Percentiles rank a stretch among this genome's conserved stretches.
These are phyloP conservation scores for Aspergillus cejpii DNA, from an alignment of 2,329 filamentous ascomycete species.

Conservation along the genomic window DNA sequence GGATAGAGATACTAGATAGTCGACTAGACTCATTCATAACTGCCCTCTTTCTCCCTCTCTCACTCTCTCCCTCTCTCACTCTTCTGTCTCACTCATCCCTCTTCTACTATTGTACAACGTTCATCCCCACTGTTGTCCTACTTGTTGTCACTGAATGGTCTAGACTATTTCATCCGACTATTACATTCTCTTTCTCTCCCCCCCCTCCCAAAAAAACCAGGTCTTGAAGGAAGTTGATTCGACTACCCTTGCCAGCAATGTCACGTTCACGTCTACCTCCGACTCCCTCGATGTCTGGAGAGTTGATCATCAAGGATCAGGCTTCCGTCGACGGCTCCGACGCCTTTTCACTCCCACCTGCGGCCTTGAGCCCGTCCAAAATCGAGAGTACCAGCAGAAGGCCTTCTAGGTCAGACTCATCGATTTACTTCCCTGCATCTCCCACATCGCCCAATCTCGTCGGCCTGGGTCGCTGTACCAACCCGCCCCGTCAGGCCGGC, in stretches of 20 bases:
- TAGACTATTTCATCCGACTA: conserved; percentile 1
- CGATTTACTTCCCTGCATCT: conserved; percentile 27
- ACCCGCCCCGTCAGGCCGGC: conserved; percentile 26
- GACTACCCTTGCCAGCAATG: conserved; percentile 18
- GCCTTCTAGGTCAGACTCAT: conserved; percentile 27
- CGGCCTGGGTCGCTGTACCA: conserved; percentile 18
- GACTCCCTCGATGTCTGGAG: conserved; percentile 37
- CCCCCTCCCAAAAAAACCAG: not conserved
- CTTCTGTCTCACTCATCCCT: not conserved
- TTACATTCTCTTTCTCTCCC: not conserved
- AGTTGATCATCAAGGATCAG: conserved; percentile 34
- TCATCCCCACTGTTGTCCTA: conserved; percentile 7
- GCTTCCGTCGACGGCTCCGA: conserved; percentile 27
- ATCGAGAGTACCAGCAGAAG: conserved; percentile 20
- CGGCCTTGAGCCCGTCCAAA: conserved; percentile 28
- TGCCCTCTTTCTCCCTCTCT: not conserved
- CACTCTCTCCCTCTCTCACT: conserved; percentile 1
- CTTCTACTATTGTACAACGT: conserved; percentile 7
- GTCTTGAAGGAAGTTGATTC: not conserved
- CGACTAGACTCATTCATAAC: not conserved
- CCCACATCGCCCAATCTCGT: conserved; percentile 30
- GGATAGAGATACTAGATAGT: no score
- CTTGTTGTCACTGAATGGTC: not conserved
- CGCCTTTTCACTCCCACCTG: conserved; percentile 32
- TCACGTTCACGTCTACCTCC: conserved; percentile 32